These are phyloP conservation scores for Barbatosphaeria neglecta DNA, from an alignment of 495 filamentous ascomycete species.

Conservation along the genomic window DNA sequence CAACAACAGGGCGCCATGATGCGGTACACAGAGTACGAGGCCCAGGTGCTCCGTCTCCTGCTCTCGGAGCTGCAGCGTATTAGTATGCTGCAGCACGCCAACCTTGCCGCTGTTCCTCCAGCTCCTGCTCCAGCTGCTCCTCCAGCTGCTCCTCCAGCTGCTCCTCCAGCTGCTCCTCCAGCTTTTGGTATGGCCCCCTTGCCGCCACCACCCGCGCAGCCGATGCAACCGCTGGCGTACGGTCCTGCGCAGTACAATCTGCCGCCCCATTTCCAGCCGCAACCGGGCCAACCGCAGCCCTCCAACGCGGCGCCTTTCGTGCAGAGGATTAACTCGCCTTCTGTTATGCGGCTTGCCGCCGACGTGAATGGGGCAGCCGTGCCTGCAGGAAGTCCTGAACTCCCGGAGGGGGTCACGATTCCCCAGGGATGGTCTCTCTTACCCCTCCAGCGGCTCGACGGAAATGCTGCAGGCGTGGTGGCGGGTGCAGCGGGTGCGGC, in stretches of 20 bases:
- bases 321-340: constrained; percentile 17
- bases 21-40: not conserved
- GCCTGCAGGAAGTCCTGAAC: constrained; percentile 50
- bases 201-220: not conserved
- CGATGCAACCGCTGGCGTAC: not conserved
- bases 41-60: constrained; percentile 8
- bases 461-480: constrained; percentile 11
- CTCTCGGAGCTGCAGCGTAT: constrained; percentile 10
- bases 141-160: not conserved
- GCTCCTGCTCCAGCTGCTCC: not conserved
- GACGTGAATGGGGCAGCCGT: constrained; percentile 34
- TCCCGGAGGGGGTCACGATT: constrained; percentile 61
- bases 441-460: constrained; percentile 50
- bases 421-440: constrained; percentile 68
- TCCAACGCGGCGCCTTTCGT: constrained; percentile 8
- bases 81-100: constrained; percentile 3
- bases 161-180: not conserved
- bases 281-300: too few relatives aligned
- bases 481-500: constrained; percentile 3
- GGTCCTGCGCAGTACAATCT: too few relatives aligned
- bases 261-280: too few relatives aligned
- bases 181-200: not conserved
- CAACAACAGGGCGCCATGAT: not conserved
- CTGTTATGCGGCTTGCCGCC: constrained; percentile 30
- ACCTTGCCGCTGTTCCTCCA: constrained; percentile 2